Base-by-base conservation (phyloP, 116 monocot genomes). In the Iris pallida region DNA sequence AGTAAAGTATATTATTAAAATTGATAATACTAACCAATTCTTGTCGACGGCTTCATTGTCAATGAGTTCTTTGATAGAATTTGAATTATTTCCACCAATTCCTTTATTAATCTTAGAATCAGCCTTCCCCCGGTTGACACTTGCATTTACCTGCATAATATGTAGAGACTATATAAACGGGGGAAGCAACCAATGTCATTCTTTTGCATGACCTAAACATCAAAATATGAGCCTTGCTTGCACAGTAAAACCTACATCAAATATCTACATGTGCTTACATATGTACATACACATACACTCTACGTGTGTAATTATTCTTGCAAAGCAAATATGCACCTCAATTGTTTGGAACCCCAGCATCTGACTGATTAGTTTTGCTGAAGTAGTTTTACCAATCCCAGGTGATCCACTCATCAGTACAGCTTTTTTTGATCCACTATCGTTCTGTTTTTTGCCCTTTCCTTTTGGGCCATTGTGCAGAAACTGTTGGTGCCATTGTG, bases 121-220 rank as follows among this genome's bases (percentile, higher is more conserved):
- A 59, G 94, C 90, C 79, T 94, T 94, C 58, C 90, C 90, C 66
- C 90, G 90, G 59, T 54, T 94, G 69, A 90, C 94, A 83, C 94
- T 94, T 16, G 94, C 90, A 90, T 94, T 94, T 56, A 94, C 94
- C 90, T 90, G 60, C 44, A 76, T 16, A 13, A 9, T 1, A 51
- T 9, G 46, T 13, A 51, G 44, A 61, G 11, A 70, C 47, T 40
- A 15, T 19, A 8, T 0, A 30, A 30, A n/a, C 49, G 30, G 30
- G 30, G 30, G 3, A 30, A n/a, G n/a, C n/a, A n/a, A n/a, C n/a
- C 47, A 48, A 9, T 48, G 9, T 5, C 47, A 48, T 48, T 6
- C 47, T 48, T 48, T 5, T n/a, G 30, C 30, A 30, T 30, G 30
- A 30, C 30, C 30, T 30, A 30, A 30, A 30, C 30, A 30, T 30